Conservation (phyloP, 2,329 filamentous ascomycete genomes). For the Fusarium virguliforme region DNA sequence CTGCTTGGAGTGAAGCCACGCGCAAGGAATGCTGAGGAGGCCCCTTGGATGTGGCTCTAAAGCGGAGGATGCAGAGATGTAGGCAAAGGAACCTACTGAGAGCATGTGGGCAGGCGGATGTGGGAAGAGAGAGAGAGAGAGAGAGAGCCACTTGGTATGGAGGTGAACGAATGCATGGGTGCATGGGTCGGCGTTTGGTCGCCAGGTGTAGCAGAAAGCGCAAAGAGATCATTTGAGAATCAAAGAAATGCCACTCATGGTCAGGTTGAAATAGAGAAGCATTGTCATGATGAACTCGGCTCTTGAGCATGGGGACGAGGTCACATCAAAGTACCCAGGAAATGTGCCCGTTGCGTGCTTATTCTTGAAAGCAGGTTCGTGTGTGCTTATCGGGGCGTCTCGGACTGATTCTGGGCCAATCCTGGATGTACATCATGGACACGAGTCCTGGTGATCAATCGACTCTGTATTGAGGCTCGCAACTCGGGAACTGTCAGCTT, state of each 20-base stretch:
- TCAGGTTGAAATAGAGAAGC: slow-evolving; percentile 14
- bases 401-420: slow-evolving; percentile 17
- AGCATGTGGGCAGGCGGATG: slow-evolving; percentile 38
- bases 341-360: background rate
- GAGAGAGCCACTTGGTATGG: slow-evolving; percentile 37
- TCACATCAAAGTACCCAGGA: background rate
- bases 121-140: slow-evolving; percentile 17
- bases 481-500: slow-evolving; percentile 26
- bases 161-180: slow-evolving; percentile 45
- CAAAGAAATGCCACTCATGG: slow-evolving; percentile 49
- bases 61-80: slow-evolving; percentile 36
- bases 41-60: slow-evolving; percentile 40
- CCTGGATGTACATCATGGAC: background rate
- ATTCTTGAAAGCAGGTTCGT: slow-evolving; percentile 7
- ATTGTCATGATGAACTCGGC: slow-evolving; percentile 1
- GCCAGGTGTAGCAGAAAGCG: slow-evolving; percentile 51
- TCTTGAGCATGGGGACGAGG: slow-evolving; percentile 19
- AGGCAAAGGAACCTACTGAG: slow-evolving; percentile 34
- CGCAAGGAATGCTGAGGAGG: slow-evolving; percentile 32
- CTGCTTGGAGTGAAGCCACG: slow-evolving; percentile 35
- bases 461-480: slow-evolving; percentile 10
- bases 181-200: slow-evolving; percentile 46
- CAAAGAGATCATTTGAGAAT: slow-evolving; percentile 51
- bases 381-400: slow-evolving; percentile 6
- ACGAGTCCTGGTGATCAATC: slow-evolving; percentile 7